These are phyloP conservation scores for Amauroascus niger DNA, from an alignment of 2,329 filamentous ascomycete genomes.

Conservation along the genomic window DNA sequence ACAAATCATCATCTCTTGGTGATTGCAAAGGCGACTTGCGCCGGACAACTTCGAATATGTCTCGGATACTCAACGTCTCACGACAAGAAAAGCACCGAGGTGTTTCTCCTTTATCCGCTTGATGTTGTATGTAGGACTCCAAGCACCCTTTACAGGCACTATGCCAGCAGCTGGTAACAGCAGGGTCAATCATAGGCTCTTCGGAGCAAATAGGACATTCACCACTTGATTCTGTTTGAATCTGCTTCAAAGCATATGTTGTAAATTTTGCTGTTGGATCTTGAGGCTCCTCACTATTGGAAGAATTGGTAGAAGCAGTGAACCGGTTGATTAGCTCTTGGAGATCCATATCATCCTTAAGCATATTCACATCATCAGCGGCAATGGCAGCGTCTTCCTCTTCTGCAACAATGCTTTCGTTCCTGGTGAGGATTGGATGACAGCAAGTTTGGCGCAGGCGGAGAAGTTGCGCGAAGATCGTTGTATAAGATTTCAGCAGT, in stretches of 20 bases:
- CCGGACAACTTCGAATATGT: slow-evolving; percentile 85
- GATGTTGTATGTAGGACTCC: slow-evolving; percentile 80
- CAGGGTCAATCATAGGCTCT: slow-evolving; percentile 89
- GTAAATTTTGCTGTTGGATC: slow-evolving; percentile 65
- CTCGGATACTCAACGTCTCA: slow-evolving; percentile 66
- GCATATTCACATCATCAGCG: slow-evolving; percentile 66
- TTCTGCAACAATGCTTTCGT: slow-evolving; percentile 72
- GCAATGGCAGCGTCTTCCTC: slow-evolving; percentile 73
- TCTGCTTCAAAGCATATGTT: slow-evolving; percentile 78
- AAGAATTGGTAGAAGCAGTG: slow-evolving; percentile 55
- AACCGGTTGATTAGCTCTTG: slow-evolving; percentile 77
- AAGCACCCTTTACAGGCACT: slow-evolving; percentile 91
- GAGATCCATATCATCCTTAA: slow-evolving; percentile 94
- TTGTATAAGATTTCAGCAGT: slow-evolving; percentile 88
- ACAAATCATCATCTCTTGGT: slow-evolving; percentile 37
- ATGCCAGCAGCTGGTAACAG: slow-evolving; percentile 95
- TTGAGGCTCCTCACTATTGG: slow-evolving; percentile 37
- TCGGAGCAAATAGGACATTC: slow-evolving; percentile 94
- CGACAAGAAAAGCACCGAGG: slow-evolving; percentile 88
- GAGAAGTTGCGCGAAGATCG: slow-evolving; percentile 92
- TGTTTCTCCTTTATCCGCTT: slow-evolving; percentile 62
- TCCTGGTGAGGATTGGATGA: slow-evolving; percentile 80
- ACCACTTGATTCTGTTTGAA: slow-evolving; percentile 74
- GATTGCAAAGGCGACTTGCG: slow-evolving; percentile 42
- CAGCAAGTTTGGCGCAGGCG: slow-evolving; percentile 89